Evolutionary conservation across 164 flowering plant genomes (phyloP).

Genomic region (Magnolia sinica): DNA sequence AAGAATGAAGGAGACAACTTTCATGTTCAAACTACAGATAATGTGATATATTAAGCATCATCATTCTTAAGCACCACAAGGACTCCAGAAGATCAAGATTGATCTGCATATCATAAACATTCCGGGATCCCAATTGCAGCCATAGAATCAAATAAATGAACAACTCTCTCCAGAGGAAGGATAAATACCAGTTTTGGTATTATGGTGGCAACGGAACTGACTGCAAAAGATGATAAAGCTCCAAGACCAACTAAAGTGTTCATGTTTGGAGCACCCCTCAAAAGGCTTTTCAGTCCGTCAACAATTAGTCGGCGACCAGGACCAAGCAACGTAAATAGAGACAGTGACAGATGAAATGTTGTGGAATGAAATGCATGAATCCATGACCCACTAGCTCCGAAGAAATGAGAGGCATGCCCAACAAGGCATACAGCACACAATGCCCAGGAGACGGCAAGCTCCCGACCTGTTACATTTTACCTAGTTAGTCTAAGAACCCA

Average conservation of each 20-base stretch:
- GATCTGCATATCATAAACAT: background rate
- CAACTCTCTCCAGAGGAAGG: background rate
- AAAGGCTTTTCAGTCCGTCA: slow-evolving; percentile 84
- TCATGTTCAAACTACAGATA: background rate
- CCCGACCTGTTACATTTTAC: slow-evolving; percentile 55
- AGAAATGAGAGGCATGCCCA: slow-evolving; percentile 85
- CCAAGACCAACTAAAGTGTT: slow-evolving; percentile 99
- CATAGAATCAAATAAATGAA: background rate
- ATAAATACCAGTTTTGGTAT: slow-evolving; percentile 75
- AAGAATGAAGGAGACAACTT: background rate
- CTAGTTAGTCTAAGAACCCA: background rate
- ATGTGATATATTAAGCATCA: background rate
- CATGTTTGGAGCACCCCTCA: slow-evolving; percentile 92
- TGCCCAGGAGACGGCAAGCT: slow-evolving; percentile 94
- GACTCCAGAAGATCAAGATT: background rate
- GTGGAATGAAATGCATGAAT: slow-evolving; percentile 83
- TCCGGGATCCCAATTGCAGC: background rate
- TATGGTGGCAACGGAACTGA: slow-evolving; percentile 83
- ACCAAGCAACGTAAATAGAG: slow-evolving; percentile 85
- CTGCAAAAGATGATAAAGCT: slow-evolving; percentile 89
- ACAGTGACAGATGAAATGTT: slow-evolving; percentile 83
- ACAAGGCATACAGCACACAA: slow-evolving; percentile 89
- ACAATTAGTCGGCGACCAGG: slow-evolving; percentile 89
- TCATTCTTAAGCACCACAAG: background rate
- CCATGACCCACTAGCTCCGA: slow-evolving; percentile 83